Conservation (phyloP, 257 asterid genomes). For the Misopates orontium region DNA sequence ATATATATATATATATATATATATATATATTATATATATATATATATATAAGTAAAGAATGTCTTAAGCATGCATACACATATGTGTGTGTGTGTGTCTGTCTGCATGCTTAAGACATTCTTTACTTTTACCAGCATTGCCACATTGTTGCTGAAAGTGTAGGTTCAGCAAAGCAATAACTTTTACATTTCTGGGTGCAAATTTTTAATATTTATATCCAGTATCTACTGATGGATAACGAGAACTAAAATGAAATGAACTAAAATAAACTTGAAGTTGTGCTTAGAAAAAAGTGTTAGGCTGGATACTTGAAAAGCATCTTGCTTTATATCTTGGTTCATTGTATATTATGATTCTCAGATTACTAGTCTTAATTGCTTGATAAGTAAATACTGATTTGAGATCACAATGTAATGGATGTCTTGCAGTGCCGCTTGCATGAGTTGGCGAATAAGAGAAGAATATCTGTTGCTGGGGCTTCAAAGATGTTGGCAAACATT, state of each 20-base stretch:
- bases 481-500: too few relatives aligned
- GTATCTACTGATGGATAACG: slow-evolving; percentile 4
- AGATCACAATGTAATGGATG: slow-evolving; percentile 26
- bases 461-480: too few relatives aligned
- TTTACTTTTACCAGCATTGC: neutral
- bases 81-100: too few relatives aligned
- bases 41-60: too few relatives aligned
- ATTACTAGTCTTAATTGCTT: neutral
- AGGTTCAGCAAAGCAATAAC: neutral
- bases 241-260: too few relatives aligned
- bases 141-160: neutral
- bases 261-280: too few relatives aligned
- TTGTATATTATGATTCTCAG: neutral
- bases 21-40: too few relatives aligned
- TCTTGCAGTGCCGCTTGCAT: too few relatives aligned
- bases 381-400: neutral
- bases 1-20: too few relatives aligned
- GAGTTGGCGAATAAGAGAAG: too few relatives aligned
- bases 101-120: slow-evolving; percentile 5
- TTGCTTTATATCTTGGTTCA: neutral
- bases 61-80: too few relatives aligned
- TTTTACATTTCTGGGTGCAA: neutral
- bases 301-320: neutral
- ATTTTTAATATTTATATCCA: neutral
- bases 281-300: neutral